phyloP scores from a whole-genome alignment of 2,329 filamentous ascomycete species.

The Camillea tinctor region DNA sequence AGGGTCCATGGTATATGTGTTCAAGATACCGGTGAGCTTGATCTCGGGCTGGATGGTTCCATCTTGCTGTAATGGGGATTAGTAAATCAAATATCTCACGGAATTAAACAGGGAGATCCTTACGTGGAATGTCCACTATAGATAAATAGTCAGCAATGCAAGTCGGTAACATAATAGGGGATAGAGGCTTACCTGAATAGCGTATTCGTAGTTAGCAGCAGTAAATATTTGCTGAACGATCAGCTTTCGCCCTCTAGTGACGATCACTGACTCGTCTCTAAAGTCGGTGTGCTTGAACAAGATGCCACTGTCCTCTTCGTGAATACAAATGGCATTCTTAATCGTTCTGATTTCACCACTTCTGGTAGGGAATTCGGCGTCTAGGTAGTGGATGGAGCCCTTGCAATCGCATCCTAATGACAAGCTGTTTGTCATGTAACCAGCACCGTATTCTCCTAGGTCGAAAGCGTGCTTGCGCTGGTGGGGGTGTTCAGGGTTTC shows the following conservation, averaged over 20 bases:
- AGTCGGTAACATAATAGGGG: neutral
- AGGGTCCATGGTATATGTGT: constrained; percentile 80
- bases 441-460: constrained; percentile 76
- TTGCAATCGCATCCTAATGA: constrained; percentile 82
- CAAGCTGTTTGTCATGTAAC: constrained; percentile 80
- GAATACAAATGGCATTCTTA: constrained; percentile 93
- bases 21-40: constrained; percentile 87
- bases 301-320: constrained; percentile 90
- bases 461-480: constrained; percentile 82
- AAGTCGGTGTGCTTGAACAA: constrained; percentile 95
- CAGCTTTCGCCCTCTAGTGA: constrained; percentile 82
- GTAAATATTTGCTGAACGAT: constrained; percentile 92
- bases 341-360: constrained; percentile 74
- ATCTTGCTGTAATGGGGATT: constrained; percentile 57
- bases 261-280: constrained; percentile 81
- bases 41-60: constrained; percentile 90
- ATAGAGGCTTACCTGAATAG: constrained; percentile 38
- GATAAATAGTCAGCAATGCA: constrained; percentile 41
- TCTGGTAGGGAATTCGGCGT: constrained; percentile 79
- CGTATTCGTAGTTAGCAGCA: constrained; percentile 93
- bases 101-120: constrained; percentile 2
- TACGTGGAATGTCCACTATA: constrained; percentile 81
- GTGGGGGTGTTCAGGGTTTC: constrained; percentile 76
- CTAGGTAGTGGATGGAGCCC: constrained; percentile 87
- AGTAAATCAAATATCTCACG: constrained; percentile 4